Base-by-base conservation (phyloP, 2,329 filamentous ascomycete species). In the Rhynchosporium graminicola region DNA sequence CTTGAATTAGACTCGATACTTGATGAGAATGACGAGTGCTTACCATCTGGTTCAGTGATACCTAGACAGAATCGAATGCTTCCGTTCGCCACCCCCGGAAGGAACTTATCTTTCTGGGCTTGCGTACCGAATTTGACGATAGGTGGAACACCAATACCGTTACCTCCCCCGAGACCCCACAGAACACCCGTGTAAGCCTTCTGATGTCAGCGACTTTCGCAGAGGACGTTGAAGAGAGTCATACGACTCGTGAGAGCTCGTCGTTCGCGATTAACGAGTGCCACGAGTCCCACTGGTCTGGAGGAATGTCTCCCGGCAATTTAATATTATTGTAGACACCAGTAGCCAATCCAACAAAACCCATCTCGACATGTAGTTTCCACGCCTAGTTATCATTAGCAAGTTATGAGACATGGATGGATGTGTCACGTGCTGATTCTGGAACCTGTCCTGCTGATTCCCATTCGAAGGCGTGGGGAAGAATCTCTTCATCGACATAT, bases 91-190 rank as follows among this genome's bases (percentile, higher is more conserved):
- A 89, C 76, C 0, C 79, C 80, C 0, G 84, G 84, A 10, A 89
- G 75, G 80, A 83, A 89, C 48, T 78, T 78, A 20, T 70, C 73
- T 71, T 85, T 85, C 74, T 88, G 86, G 70, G 80, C 80, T 38
- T 80, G 74, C 0, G 80, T 88, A 1, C 87, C 87, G 68, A 85
- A 84, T 55, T 83, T 79, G n/a, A 87, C 79, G 51, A 90, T 77
- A 0, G 87, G 87, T 4, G 87, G 87, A 31, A 80, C 80, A 0
- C 87, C 87, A 67, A 90, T 89, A 0, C 79, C 77, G 46, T 83
- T 84, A 0, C 82, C 87, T 29, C 85, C 85, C 2, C 79, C 82
- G 10, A 90, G 75, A 0, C 82, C 82, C 70, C 82, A 84, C 3
- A 79, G 75, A 1, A 88, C 83, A 8, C 86, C 84, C 1, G 82